phyloP scores from a whole-genome alignment of 495 filamentous ascomycete species.

The Podospora fimiseda region DNA sequence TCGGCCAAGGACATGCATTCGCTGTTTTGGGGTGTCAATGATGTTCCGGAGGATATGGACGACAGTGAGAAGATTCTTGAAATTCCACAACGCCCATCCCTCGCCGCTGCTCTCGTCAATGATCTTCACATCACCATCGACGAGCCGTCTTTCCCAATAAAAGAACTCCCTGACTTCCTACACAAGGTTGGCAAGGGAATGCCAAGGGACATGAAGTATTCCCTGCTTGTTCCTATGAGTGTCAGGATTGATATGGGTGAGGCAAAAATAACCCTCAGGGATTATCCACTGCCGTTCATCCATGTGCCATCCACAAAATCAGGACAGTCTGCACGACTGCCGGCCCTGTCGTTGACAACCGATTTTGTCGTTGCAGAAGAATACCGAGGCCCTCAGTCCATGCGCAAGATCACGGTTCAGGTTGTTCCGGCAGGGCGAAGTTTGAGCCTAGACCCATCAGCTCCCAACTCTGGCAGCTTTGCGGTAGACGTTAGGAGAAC shows the following conservation, averaged over 20 bases:
- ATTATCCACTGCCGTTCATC: constrained; percentile 88
- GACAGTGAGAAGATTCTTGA: constrained; percentile 82
- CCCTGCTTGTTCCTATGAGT: constrained; percentile 81
- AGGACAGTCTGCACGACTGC: constrained; percentile 71
- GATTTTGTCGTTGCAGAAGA: constrained; percentile 98
- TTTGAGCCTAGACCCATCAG: constrained; percentile 29
- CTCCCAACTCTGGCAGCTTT: constrained; percentile 56
- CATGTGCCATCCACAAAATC: constrained; percentile 80
- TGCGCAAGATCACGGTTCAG: constrained; percentile 71
- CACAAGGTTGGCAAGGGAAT: constrained; percentile 91
- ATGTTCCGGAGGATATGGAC: constrained; percentile 70
- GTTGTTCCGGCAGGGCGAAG: constrained; percentile 60
- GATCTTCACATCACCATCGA: constrained; percentile 83
- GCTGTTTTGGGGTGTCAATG: constrained; percentile 76
- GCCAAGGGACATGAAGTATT: constrained; percentile 83
- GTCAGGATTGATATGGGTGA: constrained; percentile 90
- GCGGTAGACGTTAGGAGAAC: constrained; percentile 83
- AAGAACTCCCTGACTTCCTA: constrained; percentile 74
- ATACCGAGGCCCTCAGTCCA: constrained; percentile 69
- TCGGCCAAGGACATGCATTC: constrained; percentile 73
- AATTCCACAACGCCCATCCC: constrained; percentile 75
- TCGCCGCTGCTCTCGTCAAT: constrained; percentile 74
- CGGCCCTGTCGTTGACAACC: constrained; percentile 75
- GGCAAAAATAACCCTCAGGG: constrained; percentile 72
- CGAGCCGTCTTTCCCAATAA: constrained; percentile 84